phyloP scores from a whole-genome alignment of 352 stramenopile genomes.

The Phytophthora hybrid region DNA sequence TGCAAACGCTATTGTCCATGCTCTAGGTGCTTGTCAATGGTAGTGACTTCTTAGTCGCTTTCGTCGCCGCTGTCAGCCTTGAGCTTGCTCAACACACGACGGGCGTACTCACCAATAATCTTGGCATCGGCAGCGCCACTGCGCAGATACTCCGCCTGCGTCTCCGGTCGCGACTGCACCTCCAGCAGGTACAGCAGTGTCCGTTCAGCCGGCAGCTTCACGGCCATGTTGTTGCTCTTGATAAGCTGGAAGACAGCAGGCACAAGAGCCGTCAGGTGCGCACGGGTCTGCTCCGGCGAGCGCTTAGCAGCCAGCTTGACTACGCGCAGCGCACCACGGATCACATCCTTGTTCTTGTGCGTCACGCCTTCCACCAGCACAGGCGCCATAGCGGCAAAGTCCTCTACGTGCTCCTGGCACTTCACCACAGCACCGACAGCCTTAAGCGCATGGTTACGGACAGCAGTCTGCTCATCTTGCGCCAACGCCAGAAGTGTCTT shows the following conservation, averaged over 20 bases:
- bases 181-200: slow-evolving; percentile 90
- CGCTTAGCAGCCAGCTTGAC: slow-evolving; percentile 80
- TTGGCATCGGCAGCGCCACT: slow-evolving; percentile 72
- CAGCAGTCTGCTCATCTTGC: slow-evolving; percentile 71
- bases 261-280: slow-evolving; percentile 69
- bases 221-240: slow-evolving; percentile 90
- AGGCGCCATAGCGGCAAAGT: slow-evolving; percentile 51
- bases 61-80: slow-evolving; percentile 87
- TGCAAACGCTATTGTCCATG: not conserved
- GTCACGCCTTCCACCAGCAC: slow-evolving; percentile 70
- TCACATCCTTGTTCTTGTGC: slow-evolving; percentile 86
- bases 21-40: slow-evolving; percentile 20
- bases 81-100: slow-evolving; percentile 89
- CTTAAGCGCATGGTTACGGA: slow-evolving; percentile 63
- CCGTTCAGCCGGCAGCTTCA: slow-evolving; percentile 89
- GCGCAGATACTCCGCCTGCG: slow-evolving; percentile 77
- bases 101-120: slow-evolving; percentile 88
- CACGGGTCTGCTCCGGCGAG: slow-evolving; percentile 61
- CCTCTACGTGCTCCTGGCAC: slow-evolving; percentile 40
- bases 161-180: slow-evolving; percentile 83
- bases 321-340: slow-evolving; percentile 74
- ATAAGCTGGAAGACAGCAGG: slow-evolving; percentile 84
- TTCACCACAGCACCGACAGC: slow-evolving; percentile 72
- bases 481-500: slow-evolving; percentile 53
- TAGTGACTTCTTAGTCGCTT: slow-evolving; percentile 56